A percentile compares a stretch with the other conserved stretches of the same genome.
These are phyloP conservation scores for Orbilia quercus DNA, from an alignment of 2,329 filamentous ascomycete species.

Conservation along the genomic window DNA sequence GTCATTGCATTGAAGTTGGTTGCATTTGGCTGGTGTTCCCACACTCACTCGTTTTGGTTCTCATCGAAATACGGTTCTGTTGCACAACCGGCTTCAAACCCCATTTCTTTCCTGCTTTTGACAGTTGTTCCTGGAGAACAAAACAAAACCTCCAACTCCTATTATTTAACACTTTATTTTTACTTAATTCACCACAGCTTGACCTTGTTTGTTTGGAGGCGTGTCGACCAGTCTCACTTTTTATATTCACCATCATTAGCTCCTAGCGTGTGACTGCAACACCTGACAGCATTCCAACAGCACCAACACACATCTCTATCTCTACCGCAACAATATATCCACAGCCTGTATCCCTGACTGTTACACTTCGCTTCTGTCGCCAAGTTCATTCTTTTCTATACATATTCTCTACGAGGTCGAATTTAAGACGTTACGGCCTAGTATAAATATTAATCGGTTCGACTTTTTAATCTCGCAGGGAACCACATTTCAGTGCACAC, in stretches of 20 bases:
- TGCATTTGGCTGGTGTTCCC: slow-evolving; percentile 45
- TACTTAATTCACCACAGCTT: slow-evolving; percentile 7
- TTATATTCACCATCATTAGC: slow-evolving; percentile 40
- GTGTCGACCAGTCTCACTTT: not conserved
- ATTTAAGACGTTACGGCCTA: not conserved
- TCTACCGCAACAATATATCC: slow-evolving; percentile 19
- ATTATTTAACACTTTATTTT: not conserved
- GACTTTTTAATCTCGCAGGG: slow-evolving; percentile 17
- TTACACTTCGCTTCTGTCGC: slow-evolving; percentile 11
- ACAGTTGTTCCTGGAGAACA: slow-evolving; percentile 45
- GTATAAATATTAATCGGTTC: slow-evolving; percentile 27
- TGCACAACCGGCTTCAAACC: slow-evolving; percentile 4
- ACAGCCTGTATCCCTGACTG: not conserved
- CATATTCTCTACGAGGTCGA: not conserved
- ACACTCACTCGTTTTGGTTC: slow-evolving; percentile 29
- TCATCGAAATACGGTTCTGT: not conserved
- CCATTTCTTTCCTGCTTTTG: not conserved
- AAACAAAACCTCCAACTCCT: not conserved
- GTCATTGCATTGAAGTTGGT: slow-evolving; percentile 23
- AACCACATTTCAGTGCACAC: not conserved
- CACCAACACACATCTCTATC: slow-evolving; percentile 25
- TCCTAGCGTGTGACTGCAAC: slow-evolving; percentile 49
- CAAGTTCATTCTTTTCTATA: not conserved
- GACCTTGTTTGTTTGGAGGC: not conserved
- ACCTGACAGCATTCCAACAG: slow-evolving; percentile 51